Evolutionary conservation across 108 stramenopile genomes (phyloP), one percentile per base, ranked within the genome.

Genomic region (Nannochloropsis oceanica): DNA sequence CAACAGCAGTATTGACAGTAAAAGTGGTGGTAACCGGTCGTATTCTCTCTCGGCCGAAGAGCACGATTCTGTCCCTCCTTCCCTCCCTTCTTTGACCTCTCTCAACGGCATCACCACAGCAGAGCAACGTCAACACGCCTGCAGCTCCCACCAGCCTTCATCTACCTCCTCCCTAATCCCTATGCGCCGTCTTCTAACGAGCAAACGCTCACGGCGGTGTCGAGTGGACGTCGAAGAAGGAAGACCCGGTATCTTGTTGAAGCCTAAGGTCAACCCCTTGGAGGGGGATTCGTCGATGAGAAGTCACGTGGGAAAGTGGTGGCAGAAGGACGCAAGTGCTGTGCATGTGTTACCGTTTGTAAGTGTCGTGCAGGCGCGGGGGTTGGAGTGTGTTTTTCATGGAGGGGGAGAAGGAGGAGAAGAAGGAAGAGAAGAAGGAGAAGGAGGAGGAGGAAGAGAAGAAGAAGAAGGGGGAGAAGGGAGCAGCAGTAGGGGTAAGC

Each of bases 241-340:
- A 14, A 89, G 92, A 83, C 94, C 95, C 10, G 95, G 95, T 26
- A 95, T 96, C 84, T 86, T 96, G 82, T 81, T 94, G 24, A 96
- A 95, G 88, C 94, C 94, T 27, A 95, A 95, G 88, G 84, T 93
- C n/a, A 94, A 95, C 88, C 95, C 95, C 42, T 83, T 96, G 82
- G 95, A 96, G 81, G 95, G 95, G 25, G 95, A 96, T 90, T 91
- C 93, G 25, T 93, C 92, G 87, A 84, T 93, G 25, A 89, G 94
- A 83, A 90, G 91, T 12, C 93, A 93, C 18, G 94, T 93, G 82
- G 94, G 94, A 0, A 94, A 94, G 85, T 95, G 95, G 95, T 93
- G 85, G 87, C 92, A 92, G 80, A 93, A 93, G 59, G 79, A 84
- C 82, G 18, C 82, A 43, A 43, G 43, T 43, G 82, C 82, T 2